phyloP scores from a whole-genome alignment of 306 rosid genomes.

The Begonia masoniana region DNA sequence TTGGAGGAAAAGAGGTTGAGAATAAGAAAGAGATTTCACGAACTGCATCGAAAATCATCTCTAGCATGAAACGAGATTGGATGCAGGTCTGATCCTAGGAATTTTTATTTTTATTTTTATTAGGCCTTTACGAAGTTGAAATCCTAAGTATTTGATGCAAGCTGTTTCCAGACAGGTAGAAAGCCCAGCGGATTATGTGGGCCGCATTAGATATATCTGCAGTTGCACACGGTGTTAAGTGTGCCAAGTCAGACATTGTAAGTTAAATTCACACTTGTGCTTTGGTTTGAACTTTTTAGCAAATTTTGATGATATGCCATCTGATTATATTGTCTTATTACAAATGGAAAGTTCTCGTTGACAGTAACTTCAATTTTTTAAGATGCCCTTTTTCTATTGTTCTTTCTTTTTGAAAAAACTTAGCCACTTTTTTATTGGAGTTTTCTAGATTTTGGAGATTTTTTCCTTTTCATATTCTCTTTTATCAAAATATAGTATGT shows the following conservation, averaged over 20 bases:
- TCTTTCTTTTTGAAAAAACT: too few relatives aligned
- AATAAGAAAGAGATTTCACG: constrained; percentile 35
- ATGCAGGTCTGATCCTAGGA: constrained; percentile 48
- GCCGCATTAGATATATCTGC: constrained; percentile 81
- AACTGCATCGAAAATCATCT: constrained; percentile 58
- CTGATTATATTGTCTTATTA: too few relatives aligned
- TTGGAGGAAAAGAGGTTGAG: constrained; percentile 14
- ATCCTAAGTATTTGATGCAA: neutral
- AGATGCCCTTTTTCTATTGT: too few relatives aligned
- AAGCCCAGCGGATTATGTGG: constrained; percentile 90
- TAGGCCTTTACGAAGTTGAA: neutral
- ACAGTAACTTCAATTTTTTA: too few relatives aligned
- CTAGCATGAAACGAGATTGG: constrained; percentile 91
- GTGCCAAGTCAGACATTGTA: constrained; percentile 68
- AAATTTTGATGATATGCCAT: too few relatives aligned
- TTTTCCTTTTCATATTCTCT: too few relatives aligned
- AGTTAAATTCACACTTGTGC: constrained; percentile 14
- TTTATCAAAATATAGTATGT: too few relatives aligned
- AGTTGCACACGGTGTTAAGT: constrained; percentile 55
- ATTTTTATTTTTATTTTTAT: neutral
- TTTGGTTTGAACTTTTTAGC: too few relatives aligned
- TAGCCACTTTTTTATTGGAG: too few relatives aligned
- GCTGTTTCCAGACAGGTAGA: constrained; percentile 61
- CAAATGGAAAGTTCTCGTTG: too few relatives aligned
- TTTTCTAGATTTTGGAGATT: too few relatives aligned